These are phyloP conservation scores for Sporothrix luriei DNA, from an alignment of 2,329 filamentous ascomycete species.

Conservation along the genomic window DNA sequence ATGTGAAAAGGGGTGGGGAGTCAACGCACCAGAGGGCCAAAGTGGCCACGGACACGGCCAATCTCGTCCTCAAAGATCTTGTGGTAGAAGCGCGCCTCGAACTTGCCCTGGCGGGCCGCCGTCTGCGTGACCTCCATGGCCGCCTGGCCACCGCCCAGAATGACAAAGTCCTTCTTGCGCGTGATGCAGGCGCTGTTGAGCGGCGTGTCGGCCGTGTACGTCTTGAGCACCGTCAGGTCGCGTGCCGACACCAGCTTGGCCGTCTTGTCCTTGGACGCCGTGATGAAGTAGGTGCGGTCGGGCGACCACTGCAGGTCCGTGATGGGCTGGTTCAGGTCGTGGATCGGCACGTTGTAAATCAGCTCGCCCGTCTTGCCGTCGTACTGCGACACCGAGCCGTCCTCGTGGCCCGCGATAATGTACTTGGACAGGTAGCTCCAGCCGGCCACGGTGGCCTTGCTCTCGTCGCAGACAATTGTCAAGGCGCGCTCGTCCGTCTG, in stretches of 20 bases:
- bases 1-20: background rate
- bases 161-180: constrained; percentile 94
- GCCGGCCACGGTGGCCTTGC: constrained; percentile 95
- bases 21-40: constrained; percentile 73
- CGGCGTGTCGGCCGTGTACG: constrained; percentile 86
- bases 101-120: constrained; percentile 92
- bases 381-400: constrained; percentile 87
- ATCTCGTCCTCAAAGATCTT: constrained; percentile 99
- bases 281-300: constrained; percentile 98
- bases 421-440: constrained; percentile 95
- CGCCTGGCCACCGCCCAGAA: constrained; percentile 95
- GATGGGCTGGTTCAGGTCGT: constrained; percentile 81
- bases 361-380: constrained; percentile 99
- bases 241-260: constrained; percentile 87
- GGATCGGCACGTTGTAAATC: constrained; percentile 87
- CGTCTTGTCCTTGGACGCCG: constrained; percentile 95
- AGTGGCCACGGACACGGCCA: constrained; percentile 93
- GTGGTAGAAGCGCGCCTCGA: constrained; percentile 99
- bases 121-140: constrained; percentile 99
- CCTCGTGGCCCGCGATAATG: constrained; percentile 97
- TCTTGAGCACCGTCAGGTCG: constrained; percentile 90
- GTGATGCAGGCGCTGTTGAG: constrained; percentile 95
- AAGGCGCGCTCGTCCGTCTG: constrained; percentile 82
- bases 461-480: constrained; percentile 90
- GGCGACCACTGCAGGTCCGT: constrained; percentile 93